Evolutionary conservation across 257 asterid genomes (phyloP), one percentile per base, ranked within the genome.

Genomic region (Forsythia viridissima): DNA sequence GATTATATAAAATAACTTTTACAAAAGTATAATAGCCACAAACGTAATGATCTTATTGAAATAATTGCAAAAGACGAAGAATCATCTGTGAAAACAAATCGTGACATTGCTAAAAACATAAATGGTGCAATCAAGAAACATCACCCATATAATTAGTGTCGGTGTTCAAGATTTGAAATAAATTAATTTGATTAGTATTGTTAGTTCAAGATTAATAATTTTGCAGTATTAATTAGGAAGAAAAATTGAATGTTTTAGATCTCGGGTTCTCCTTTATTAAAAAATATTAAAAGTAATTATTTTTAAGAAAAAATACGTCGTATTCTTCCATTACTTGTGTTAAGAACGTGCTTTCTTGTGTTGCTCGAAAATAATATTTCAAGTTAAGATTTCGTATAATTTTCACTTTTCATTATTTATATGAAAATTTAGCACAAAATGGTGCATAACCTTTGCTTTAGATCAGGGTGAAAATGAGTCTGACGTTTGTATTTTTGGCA

Each of bases 111-210:
- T 39, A 52, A 42, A 38, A 15, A 82, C 75, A 77, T 38, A 30
- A 39, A 74, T 20, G 70, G 9, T 74, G 71, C 67, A 83, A 80
- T 40, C 76, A 80, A 69, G 78, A 78, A 68, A 82, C 69, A 82
- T 41, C 11, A 80, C 12, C 18, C 63, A 5, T 40, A 73, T 80
- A 40, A 84, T 78, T 82, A 76, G 66, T 74, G 90, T 85, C 93
- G 91, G 91, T 85, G 79, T 52, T 42, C 69, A 78, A 75, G 68
- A 13, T 48, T 48, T 66, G 40, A 57, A 38, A 36, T 43, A 61
- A 81, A 20, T 81, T 81, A 81, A 81, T 55, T 78, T 78, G 48
- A 75, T 39, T 63, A 43, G 71, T 75, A 2, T 30, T 79, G 86
- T 81, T 85, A 44, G 82, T 82, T 85, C 81, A 74, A 82, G 37